phyloP scores from a whole-genome alignment of 768 basidiomycete genomes.

The Crucibulum laeve region DNA sequence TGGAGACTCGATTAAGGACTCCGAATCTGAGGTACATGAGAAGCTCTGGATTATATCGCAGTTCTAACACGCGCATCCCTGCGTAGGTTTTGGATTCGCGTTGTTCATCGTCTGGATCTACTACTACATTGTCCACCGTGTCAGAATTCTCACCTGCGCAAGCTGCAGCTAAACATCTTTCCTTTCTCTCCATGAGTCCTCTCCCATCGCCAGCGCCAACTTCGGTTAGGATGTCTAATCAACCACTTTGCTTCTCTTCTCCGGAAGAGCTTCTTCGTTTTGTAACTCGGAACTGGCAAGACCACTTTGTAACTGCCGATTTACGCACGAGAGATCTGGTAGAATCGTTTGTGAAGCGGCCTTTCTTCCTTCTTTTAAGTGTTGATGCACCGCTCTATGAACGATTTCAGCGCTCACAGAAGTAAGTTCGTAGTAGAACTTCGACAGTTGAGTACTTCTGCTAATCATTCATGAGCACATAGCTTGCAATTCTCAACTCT shows the following conservation, averaged over 20 bases:
- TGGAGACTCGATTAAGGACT: constrained; percentile 3
- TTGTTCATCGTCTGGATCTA: neutral
- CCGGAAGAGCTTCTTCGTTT: constrained; percentile 58
- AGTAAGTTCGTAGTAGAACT: constrained; percentile 26
- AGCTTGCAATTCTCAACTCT: constrained; percentile 34
- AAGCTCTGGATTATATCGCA: neutral
- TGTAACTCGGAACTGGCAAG: constrained; percentile 78
- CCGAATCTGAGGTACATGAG: constrained; percentile 3
- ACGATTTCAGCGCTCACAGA: constrained; percentile 58
- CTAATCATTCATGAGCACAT: neutral
- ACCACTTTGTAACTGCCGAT: constrained; percentile 79
- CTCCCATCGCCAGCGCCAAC: constrained; percentile 23
- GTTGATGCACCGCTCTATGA: constrained; percentile 79
- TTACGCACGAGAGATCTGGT: constrained; percentile 52
- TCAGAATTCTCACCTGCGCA: too few relatives aligned
- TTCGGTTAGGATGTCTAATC: constrained; percentile 10
- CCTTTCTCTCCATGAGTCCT: constrained; percentile 34
- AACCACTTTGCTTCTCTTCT: constrained; percentile 36
- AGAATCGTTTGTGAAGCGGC: constrained; percentile 72
- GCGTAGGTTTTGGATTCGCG: neutral
- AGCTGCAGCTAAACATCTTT: constrained; percentile 31
- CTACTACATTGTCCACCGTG: constrained; percentile 4
- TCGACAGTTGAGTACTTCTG: neutral
- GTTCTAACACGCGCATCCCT: neutral
- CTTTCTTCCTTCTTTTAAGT: constrained; percentile 83